These are phyloP conservation scores for Chaetomiaceae sp. DNA, from an alignment of 2,329 filamentous ascomycete genomes.

Conservation along the genomic window DNA sequence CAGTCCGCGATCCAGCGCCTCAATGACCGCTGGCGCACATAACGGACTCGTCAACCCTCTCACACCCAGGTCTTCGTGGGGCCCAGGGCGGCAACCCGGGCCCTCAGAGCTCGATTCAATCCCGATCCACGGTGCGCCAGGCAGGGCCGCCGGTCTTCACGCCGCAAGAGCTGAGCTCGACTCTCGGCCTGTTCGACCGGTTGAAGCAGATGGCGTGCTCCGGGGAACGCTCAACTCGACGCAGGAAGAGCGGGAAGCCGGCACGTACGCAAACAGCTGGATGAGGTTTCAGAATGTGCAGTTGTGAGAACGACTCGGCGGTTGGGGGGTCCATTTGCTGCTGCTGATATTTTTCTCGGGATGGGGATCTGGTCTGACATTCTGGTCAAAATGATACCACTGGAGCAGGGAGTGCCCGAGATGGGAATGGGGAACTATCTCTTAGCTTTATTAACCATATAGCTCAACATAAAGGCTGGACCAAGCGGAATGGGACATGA, in stretches of 20 bases:
- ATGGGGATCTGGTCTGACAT: not conserved
- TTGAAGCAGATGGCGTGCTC: not conserved
- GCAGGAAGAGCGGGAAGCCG: constrained; percentile 21
- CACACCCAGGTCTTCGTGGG: not conserved
- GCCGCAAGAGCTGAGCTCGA: not conserved
- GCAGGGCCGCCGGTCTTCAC: too few species aligned
- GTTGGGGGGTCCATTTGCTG: not conserved
- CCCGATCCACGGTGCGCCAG: not conserved
- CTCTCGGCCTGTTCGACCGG: not conserved
- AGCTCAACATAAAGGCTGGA: not conserved
- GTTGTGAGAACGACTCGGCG: constrained; percentile 3
- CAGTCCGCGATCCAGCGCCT: too few species aligned
- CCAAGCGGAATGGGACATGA: not conserved
- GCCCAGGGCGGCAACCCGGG: not conserved
- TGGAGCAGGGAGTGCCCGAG: not conserved
- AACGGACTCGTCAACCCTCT: constrained; percentile 5
- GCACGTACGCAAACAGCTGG: constrained; percentile 29
- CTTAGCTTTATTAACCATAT: not conserved
- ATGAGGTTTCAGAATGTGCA: constrained; percentile 16
- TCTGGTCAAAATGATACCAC: not conserved
- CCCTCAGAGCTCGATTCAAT: constrained; percentile 18
- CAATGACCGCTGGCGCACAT: constrained; percentile 1
- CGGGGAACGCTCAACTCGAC: constrained; percentile 28
- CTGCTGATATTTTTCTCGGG: not conserved
- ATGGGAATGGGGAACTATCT: not conserved